A percentile compares a stretch with the other conserved stretches of the same genome.
Evolutionary conservation across 805 yeast genomes (phyloP).

Genomic region (Wickerhamomyces chaumierensis): DNA sequence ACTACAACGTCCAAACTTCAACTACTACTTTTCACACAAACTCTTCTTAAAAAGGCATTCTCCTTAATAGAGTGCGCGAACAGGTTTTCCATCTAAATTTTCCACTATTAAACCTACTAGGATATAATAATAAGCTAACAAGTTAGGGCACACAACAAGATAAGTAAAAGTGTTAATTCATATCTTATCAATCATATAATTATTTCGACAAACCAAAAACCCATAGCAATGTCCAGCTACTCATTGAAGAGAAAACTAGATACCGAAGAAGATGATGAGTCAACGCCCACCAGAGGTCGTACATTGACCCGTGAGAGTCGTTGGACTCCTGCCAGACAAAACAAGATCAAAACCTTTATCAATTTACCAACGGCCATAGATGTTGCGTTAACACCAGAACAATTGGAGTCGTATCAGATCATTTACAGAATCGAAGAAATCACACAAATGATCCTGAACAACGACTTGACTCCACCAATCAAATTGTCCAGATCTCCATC

Average conservation of each 20-base stretch:
- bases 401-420: conserved; percentile 61
- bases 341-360: conserved; percentile 8
- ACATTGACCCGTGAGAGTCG: conserved; percentile 4
- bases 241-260: background rate
- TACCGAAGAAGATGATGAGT: background rate
- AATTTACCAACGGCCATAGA: conserved; percentile 30
- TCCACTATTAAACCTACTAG: too few species aligned
- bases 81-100: background rate
- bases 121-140: too few species aligned
- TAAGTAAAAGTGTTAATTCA: too few species aligned
- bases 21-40: too few species aligned
- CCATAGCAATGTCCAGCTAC: background rate
- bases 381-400: conserved; percentile 59
- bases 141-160: too few species aligned
- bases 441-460: conserved; percentile 42
- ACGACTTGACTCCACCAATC: conserved; percentile 37
- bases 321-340: conserved; percentile 11
- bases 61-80: too few species aligned
- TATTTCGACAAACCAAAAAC: too few species aligned
- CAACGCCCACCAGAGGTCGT: conserved; percentile 6
- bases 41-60: too few species aligned
- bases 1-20: too few species aligned
- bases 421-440: conserved; percentile 74
- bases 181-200: too few species aligned
- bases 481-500: conserved; percentile 57